Base-by-base conservation (phyloP, 2,329 filamentous ascomycete genomes). In the Fusarium concolor region DNA sequence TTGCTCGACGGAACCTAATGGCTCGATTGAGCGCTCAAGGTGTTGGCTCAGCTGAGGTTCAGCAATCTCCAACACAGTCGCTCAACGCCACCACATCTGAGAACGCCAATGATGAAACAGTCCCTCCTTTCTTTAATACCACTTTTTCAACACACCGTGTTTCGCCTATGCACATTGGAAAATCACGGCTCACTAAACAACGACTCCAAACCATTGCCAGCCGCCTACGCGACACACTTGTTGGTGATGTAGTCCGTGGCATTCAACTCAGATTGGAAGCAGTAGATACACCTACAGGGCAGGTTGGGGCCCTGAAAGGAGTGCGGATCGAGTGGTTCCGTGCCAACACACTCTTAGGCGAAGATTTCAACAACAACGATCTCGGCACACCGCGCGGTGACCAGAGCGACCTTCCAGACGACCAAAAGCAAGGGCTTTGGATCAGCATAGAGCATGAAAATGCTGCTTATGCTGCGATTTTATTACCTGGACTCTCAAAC, bases 181-280 rank as follows among this genome's bases (percentile, higher is more conserved):
- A 75, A 5, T 75, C 81, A 4, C 70, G 71, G 15, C 77, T 87
- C 2, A 78, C 77, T 0, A 45, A 74, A 0, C 41, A 72, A 1
- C 79, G 82, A 5, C 79, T 89, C 4, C 74, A 79, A 15, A 56
- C 74, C 0, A 77, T 88, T 1, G 81, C 84, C 1, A 80, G 80
- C 10, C 80, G 83, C 3, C 76, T 89, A 3, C 83, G 86, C 38
- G 86, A 89, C 46, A 79, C 79, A 2, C 80, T 89, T 0, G 85
- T 87, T 0, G 86, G 86, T 17, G 86, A 89, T 67, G 83, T 87
- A 2, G 84, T 89, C n/a, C 84, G 87, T 56, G 87, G 87, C 42
- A 83, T 89, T 18, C 85, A 88, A 65, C 81, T 89, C 18, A 82
- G 82, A 0, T 70, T 85, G 6, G 79, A 81, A 47, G 76, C 79